Base-by-base conservation (phyloP, 306 rosid species). In the Citrullus amarus region DNA sequence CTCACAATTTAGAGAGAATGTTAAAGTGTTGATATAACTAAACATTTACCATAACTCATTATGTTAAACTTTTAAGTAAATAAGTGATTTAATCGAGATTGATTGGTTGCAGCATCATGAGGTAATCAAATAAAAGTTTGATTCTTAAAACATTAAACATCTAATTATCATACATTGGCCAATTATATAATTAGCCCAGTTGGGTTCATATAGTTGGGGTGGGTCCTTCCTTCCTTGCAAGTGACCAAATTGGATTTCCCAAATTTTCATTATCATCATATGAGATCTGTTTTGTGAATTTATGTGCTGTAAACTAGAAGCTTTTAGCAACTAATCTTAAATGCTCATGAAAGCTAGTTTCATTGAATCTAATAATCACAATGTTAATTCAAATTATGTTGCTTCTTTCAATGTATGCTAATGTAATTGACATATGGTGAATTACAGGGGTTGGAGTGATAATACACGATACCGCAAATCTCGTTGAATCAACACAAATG, bases 81-180 rank as follows among this genome's bases (percentile, higher is more conserved):
- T 32, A 1, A 32, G 3, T 32, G 34, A 32, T 32, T 32, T 32
- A 32, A 32, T 3, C 17, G 97, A 94, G 85, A 92, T 92, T 41
- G 98, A 94, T 85, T 87, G 98, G 79, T 65, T 94, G 85, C 96
- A 92, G 73, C 96, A 96, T 28, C 98, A 95, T 13, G 96, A 94
- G 98, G 97, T 92, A 94, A 41, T 41, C 69, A 74, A 66, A 59
- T 55, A n/a, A 50, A 63, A 60, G 9, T 28, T 28, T 28, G 17
- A 60, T 11, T 4, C 14, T 1, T 28, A 60, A 60, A 60, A 12
- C 67, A 6, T 34, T 6, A 15, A 6, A 41, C 73, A 36, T 67
- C n/a, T 67, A 41, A 41, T 9, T 36, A 36, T 36, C 48, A 65
- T 16, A 17, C 48, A 36, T 65, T 8, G 48, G 16, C 71, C 7